Percentiles rank a stretch among this genome's conserved stretches.
Conservation (phyloP, 352 stramenopile genomes). For the Globisporangium irregulare region DNA sequence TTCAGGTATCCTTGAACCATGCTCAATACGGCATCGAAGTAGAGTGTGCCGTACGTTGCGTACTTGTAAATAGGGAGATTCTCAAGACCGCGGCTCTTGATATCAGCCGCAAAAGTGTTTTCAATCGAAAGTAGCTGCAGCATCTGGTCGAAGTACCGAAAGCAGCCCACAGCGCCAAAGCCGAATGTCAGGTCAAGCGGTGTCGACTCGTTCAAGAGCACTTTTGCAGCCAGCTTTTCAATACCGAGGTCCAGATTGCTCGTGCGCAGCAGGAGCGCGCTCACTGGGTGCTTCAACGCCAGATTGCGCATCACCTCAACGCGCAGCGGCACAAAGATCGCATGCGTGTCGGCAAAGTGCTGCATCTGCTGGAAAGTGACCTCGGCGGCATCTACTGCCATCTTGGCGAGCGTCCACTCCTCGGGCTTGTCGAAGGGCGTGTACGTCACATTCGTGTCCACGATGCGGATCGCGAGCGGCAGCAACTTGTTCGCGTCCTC, state of each 20-base stretch:
- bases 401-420: constrained; percentile 55
- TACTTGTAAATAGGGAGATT: constrained; percentile 14
- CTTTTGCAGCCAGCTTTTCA: constrained; percentile 28
- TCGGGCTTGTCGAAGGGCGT: constrained; percentile 32
- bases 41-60: constrained; percentile 1
- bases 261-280: constrained; percentile 33
- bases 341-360: constrained; percentile 53
- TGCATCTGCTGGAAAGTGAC: constrained; percentile 48
- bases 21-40: background rate
- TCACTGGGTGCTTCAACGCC: constrained; percentile 30
- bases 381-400: constrained; percentile 40
- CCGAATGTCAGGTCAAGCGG: constrained; percentile 43
- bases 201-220: constrained; percentile 43
- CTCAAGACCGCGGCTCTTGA: constrained; percentile 4
- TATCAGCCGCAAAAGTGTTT: constrained; percentile 5
- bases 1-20: background rate
- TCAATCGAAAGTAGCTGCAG: background rate
- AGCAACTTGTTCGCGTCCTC: constrained; percentile 20
- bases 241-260: constrained; percentile 39
- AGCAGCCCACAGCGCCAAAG: constrained; percentile 31
- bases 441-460: constrained; percentile 41
- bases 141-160: constrained; percentile 24
- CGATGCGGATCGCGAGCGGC: constrained; percentile 35
- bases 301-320: constrained; percentile 40
- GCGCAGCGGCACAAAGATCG: constrained; percentile 40